Percentiles rank a stretch among this genome's conserved stretches.
Evolutionary conservation across 176 grass and related monocot species (phyloP).

Genomic region (Triticum timopheevii): DNA sequence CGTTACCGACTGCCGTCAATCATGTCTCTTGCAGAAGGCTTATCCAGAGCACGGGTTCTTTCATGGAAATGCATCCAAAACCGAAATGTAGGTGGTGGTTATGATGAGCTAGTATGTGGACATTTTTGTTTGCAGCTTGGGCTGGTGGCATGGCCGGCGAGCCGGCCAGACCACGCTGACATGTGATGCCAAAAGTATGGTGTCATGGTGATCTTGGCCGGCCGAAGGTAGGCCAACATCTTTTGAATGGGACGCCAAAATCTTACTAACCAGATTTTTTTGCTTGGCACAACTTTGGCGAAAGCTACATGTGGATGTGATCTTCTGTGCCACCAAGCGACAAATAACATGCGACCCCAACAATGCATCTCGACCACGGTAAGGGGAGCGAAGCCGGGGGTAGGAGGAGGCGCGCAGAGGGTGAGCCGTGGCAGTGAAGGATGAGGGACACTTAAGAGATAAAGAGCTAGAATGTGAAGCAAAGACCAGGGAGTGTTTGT

Average conservation of each 20-base stretch:
- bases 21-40: not conserved
- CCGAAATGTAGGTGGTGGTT: not conserved
- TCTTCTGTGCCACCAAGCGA: too few relatives aligned
- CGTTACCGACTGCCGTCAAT: not conserved
- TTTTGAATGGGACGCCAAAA: not conserved
- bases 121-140: slow-evolving; percentile 11
- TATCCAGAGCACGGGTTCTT: not conserved
- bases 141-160: not conserved
- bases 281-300: too few relatives aligned
- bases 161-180: slow-evolving; percentile 1
- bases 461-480: too few relatives aligned
- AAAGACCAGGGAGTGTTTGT: too few relatives aligned
- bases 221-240: not conserved
- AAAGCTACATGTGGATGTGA: too few relatives aligned
- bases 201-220: slow-evolving; percentile 7
- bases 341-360: too few relatives aligned
- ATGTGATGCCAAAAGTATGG: slow-evolving; percentile 17
- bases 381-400: too few relatives aligned
- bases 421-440: too few relatives aligned
- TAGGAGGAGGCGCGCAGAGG: too few relatives aligned
- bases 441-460: too few relatives aligned
- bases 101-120: not conserved
- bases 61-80: not conserved
- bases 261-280: not conserved
- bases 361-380: too few relatives aligned